Evolutionary conservation across 768 basidiomycete species (phyloP).

Genomic region (Termitomyces bulborhizus): DNA sequence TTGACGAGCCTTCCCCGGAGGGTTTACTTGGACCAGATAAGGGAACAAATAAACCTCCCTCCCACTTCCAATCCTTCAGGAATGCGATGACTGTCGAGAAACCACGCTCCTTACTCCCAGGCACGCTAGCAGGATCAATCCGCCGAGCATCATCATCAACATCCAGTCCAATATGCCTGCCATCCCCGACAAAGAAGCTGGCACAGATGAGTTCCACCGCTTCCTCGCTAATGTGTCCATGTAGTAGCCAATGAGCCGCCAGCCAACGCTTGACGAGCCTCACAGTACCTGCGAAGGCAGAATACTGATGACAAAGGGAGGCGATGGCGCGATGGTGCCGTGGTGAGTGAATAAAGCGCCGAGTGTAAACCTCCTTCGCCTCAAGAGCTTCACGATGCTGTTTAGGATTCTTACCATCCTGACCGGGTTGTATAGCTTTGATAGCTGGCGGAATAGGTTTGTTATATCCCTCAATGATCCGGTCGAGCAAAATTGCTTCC

Average conservation of each 20-base stretch:
- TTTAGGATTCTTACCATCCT: slow-evolving; percentile 32
- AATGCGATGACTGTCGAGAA: slow-evolving; percentile 71
- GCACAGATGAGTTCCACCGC: slow-evolving; percentile 85
- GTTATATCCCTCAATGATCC: slow-evolving; percentile 45
- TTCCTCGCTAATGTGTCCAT: slow-evolving; percentile 67
- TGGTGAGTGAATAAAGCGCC: slow-evolving; percentile 76
- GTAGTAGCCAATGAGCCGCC: slow-evolving; percentile 82
- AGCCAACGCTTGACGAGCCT: slow-evolving; percentile 93
- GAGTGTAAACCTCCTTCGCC: slow-evolving; percentile 53
- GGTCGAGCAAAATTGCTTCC: slow-evolving; percentile 73
- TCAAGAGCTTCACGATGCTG: slow-evolving; percentile 51
- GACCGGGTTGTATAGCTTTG: slow-evolving; percentile 9
- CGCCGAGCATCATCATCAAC: slow-evolving; percentile 21
- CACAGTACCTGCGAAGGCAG: slow-evolving; percentile 79
- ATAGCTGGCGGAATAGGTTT: slow-evolving; percentile 33
- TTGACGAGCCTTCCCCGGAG: slow-evolving; percentile 17
- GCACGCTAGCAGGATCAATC: slow-evolving; percentile 39
- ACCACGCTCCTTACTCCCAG: slow-evolving; percentile 73
- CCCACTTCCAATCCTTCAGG: slow-evolving; percentile 82
- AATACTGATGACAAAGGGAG: slow-evolving; percentile 70
- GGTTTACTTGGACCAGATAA: slow-evolving; percentile 44
- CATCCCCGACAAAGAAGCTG: slow-evolving; percentile 61
- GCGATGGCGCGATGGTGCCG: slow-evolving; percentile 82
- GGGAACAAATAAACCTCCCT: slow-evolving; percentile 66
- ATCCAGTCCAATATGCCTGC: slow-evolving; percentile 22